Evolutionary conservation across 192 early-diverging fungal species (phyloP).

Genomic region (Linnemannia hyalina): DNA sequence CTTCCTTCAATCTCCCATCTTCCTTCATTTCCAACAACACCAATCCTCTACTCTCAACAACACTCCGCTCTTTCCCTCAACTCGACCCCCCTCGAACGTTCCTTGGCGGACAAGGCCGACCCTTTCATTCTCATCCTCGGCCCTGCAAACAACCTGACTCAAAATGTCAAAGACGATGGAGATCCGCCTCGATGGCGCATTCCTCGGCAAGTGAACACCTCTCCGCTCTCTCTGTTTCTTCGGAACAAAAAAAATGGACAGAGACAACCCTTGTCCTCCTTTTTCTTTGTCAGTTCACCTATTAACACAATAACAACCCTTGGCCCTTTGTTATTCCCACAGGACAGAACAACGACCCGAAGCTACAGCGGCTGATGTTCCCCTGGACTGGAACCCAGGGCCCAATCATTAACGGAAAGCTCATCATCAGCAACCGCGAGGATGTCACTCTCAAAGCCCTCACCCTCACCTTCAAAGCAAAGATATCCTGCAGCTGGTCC

Average conservation of each 20-base stretch:
- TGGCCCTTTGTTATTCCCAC: not conserved
- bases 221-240: not conserved
- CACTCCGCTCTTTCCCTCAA: too few species aligned
- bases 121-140: conserved; percentile 1
- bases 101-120: too few species aligned
- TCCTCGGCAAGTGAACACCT: conserved; percentile 29
- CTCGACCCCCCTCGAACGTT: too few species aligned
- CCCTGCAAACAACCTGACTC: not conserved
- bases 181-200: conserved; percentile 35
- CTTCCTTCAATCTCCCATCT: too few species aligned
- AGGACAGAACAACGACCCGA: conserved; percentile 36
- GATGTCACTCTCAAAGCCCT: conserved; percentile 42
- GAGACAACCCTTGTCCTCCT: not conserved
- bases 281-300: not conserved
- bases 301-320: not conserved
- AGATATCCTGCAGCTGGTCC: conserved; percentile 38
- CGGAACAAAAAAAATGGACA: not conserved
- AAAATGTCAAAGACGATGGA: conserved; percentile 38
- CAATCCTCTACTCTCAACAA: too few species aligned
- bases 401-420: conserved; percentile 49
- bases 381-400: conserved; percentile 53
- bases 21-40: too few species aligned
- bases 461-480: conserved; percentile 39
- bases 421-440: conserved; percentile 38
- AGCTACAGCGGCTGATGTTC: conserved; percentile 35